phyloP scores from a whole-genome alignment of 2,329 filamentous ascomycete genomes.

The Neonectria neomacrospora region DNA sequence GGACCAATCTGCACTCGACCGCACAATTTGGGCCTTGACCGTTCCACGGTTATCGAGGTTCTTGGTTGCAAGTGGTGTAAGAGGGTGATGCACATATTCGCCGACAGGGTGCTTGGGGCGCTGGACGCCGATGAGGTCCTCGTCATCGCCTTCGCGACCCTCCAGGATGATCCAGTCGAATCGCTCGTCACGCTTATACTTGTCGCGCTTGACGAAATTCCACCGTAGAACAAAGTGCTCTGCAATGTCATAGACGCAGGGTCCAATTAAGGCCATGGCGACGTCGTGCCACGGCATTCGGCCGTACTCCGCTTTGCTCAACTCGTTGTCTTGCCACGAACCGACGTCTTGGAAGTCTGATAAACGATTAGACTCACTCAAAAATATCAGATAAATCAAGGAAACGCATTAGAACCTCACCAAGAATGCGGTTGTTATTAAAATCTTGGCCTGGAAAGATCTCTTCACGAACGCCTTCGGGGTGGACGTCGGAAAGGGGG shows the following conservation, averaged over 20 bases:
- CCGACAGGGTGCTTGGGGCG: constrained; percentile 90
- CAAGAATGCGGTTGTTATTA: constrained; percentile 74
- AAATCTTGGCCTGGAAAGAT: constrained; percentile 97
- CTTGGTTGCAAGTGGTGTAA: constrained; percentile 76
- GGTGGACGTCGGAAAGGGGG: constrained; percentile 86
- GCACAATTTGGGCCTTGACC: constrained; percentile 84
- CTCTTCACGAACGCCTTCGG: constrained; percentile 82
- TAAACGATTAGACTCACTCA: constrained; percentile 67
- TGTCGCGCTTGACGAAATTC: constrained; percentile 98
- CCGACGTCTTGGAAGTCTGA: constrained; percentile 91
- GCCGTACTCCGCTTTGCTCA: constrained; percentile 90
- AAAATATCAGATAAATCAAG: background rate
- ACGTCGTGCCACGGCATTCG: constrained; percentile 99
- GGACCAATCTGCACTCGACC: constrained; percentile 93
- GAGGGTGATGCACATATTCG: constrained; percentile 84
- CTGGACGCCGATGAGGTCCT: constrained; percentile 89
- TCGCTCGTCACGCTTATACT: constrained; percentile 88
- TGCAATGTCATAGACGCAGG: constrained; percentile 91
- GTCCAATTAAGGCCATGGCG: constrained; percentile 88
- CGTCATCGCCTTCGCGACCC: constrained; percentile 79
- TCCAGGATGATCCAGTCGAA: constrained; percentile 89
- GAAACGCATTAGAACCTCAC: background rate
- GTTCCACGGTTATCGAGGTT: constrained; percentile 73
- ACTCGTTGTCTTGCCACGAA: constrained; percentile 92
- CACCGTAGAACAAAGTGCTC: constrained; percentile 95